Base-by-base conservation (phyloP, 1,284 basidiomycete genomes). In the Mixia osmundae region DNA sequence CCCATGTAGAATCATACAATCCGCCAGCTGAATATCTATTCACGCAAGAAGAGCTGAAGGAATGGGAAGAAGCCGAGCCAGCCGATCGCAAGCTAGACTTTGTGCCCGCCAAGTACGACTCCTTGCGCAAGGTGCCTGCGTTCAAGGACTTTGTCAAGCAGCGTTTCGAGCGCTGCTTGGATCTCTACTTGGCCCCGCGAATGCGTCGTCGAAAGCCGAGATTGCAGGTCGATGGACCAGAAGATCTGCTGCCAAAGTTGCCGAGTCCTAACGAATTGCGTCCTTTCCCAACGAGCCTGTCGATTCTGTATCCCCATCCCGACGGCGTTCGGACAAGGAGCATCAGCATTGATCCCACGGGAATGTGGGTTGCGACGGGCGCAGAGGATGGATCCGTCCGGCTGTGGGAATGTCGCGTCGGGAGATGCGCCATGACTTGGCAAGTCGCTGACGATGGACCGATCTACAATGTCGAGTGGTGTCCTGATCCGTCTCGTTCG, bases 21-120 rank as follows among this genome's bases (percentile, higher is more conserved):
- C 91, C 91, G 18, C 91, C 91, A 3, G 80, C 75, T 50, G 91
- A 99, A 60, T 95, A 97, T 56, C 66, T 99, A 3, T 83, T 82
- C n/a, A 76, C 76, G 10, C 71, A 75, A 37, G 68, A 72, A 47
- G 89, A 95, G 57, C 69, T 67, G 38, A 68, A 71, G 46, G 69
- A 73, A 51, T 95, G 82, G 78, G 72, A 85, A 51, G 69, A 65
- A 35, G 67, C 67, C 20, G 87, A 94, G 42, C 69, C 75, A 43
- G 82, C 89, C 58, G 87, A 97, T 55, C 71, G 87, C 47, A 80
- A 89, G 56, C 69, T 69, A 39, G 72, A 89, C 54, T 89, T 76
- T 60, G 64, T 95, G 30, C 83, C 91, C 20, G 65, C 76, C 54
- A 94, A 94, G 60, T 72, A 82, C 58, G 60, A 68, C 36, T 66